Base-by-base conservation (phyloP, 352 stramenopile species). In the Discostella stelligera region DNA sequence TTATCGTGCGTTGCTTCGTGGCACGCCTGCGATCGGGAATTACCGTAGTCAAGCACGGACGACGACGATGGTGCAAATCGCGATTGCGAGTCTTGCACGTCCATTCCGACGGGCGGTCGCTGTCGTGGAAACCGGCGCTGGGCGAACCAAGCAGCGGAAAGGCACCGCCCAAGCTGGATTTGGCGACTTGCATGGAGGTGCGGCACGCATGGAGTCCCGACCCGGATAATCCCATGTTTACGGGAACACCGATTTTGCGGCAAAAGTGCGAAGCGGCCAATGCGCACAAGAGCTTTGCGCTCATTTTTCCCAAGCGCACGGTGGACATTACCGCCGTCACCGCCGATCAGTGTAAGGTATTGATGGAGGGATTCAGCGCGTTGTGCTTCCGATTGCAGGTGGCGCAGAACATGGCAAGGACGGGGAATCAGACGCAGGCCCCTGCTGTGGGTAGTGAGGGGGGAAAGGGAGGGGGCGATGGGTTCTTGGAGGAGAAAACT, bases 321-420 rank as follows among this genome's bases (percentile, higher is more conserved):
- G 87, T 93, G n/a, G 87, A 93, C 67, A 90, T 93, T 73, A 93
- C 87, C 0, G 87, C 87, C 1, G 83, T 93, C 14, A 93, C 87
- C 25, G 87, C 87, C 3, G 87, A 93, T 84, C 87, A 93, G 53
- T 93, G 87, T 66, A 93, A 93, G 64, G 87, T 93, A 6, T 71
- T 93, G 37, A 91, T 93, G 84, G 87, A 93, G 76, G 87, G 87
- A 10, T 93, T 93, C 74, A 85, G 71, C 0, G 87, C 87, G 5
- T 61, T 93, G 32, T 93, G 87, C 55, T 93, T 93, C 67, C 73
- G 87, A 21, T 78, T 93, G 49, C 85, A 93, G 66, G 79, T 91
- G 18, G 87, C 87, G 25, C 65, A 80, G 25, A 91, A 90, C 68
- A 70, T 89, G 25, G 82, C 82, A n/a, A 74, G 23, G 70, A 74